phyloP scores from a whole-genome alignment of 495 filamentous ascomycete species.

The Tetracladium setigerum region DNA sequence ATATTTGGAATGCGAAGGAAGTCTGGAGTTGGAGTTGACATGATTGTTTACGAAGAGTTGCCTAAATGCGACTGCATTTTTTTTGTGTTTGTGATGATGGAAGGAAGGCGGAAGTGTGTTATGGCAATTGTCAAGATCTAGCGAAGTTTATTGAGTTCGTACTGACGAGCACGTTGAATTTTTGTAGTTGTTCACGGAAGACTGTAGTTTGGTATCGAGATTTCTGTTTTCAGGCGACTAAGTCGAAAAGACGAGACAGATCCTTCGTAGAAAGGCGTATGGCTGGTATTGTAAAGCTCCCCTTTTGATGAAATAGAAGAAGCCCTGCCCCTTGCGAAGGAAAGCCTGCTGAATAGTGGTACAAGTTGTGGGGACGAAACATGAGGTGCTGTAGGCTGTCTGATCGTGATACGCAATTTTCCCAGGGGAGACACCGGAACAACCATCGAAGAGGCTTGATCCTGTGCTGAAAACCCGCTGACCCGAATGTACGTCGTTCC shows the following conservation, averaged over 20 bases:
- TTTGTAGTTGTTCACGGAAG: slow-evolving; percentile 9
- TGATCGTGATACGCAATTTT: slow-evolving; percentile 16
- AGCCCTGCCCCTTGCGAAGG: slow-evolving; percentile 9
- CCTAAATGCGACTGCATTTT: too few relatives aligned
- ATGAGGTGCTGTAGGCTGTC: slow-evolving; percentile 23
- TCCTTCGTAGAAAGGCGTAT: slow-evolving; percentile 2
- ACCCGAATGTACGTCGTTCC: slow-evolving; percentile 18
- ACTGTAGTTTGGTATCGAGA: slow-evolving; percentile 9
- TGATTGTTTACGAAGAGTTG: too few relatives aligned
- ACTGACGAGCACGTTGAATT: slow-evolving; percentile 7
- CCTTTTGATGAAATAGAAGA: slow-evolving; percentile 8
- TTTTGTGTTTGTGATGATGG: neutral
- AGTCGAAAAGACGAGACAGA: slow-evolving; percentile 12
- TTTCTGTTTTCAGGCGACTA: slow-evolving; percentile 19
- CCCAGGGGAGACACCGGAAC: slow-evolving; percentile 16
- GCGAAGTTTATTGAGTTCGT: neutral
- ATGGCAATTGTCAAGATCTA: too few relatives aligned
- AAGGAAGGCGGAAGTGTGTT: neutral
- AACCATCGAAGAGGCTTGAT: slow-evolving; percentile 9
- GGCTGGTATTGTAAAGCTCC: neutral
- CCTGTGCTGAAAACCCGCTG: slow-evolving; percentile 17
- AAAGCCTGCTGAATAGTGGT: slow-evolving; percentile 19
- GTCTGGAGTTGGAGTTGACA: too few relatives aligned
- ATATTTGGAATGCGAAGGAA: too few relatives aligned
- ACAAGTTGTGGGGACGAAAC: slow-evolving; percentile 14